Evolutionary conservation across 163 green algal genomes (phyloP).

Genomic region (Chlamydomonas reinhardtii): DNA sequence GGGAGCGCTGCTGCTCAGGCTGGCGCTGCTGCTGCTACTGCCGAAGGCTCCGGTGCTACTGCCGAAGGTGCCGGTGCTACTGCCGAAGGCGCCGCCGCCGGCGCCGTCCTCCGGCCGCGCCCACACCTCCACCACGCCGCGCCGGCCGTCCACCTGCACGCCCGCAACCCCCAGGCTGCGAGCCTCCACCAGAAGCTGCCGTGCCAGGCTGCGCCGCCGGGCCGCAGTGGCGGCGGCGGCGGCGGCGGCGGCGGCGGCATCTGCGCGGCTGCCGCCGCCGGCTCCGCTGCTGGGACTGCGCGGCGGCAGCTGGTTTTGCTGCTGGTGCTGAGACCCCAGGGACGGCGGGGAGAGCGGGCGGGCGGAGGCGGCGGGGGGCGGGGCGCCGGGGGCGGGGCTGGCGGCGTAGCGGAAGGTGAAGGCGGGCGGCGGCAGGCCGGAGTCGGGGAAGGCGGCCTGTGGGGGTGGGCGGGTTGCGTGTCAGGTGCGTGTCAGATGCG

Average conservation of each 20-base stretch:
- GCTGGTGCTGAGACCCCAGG: no score
- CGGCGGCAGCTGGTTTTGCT: not conserved
- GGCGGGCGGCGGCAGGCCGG: not conserved
- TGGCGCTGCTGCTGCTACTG: not conserved
- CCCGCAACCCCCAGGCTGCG: constrained; percentile 31
- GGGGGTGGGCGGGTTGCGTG: no score
- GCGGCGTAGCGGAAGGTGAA: constrained; percentile 41
- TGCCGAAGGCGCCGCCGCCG: not conserved
- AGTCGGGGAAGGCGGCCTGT: not conserved
- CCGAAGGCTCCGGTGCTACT: not conserved
- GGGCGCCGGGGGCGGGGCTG: no score
- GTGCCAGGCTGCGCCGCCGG: constrained; percentile 10
- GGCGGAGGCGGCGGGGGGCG: no score
- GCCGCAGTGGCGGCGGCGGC: not conserved
- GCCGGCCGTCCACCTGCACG: constrained; percentile 31
- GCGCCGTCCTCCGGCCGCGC: not conserved
- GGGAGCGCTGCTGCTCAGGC: not conserved
- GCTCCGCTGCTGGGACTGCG: not conserved
- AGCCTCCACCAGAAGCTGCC: constrained; percentile 28
- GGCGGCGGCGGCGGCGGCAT: not conserved
- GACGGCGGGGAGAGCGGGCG: not conserved
- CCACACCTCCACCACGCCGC: constrained; percentile 44
- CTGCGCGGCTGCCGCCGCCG: not conserved
- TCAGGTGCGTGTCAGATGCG: no score
- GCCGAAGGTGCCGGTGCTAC: no score